Evolutionary conservation across 2,329 filamentous ascomycete genomes (phyloP).

Genomic region (Phialophora chinensis): DNA sequence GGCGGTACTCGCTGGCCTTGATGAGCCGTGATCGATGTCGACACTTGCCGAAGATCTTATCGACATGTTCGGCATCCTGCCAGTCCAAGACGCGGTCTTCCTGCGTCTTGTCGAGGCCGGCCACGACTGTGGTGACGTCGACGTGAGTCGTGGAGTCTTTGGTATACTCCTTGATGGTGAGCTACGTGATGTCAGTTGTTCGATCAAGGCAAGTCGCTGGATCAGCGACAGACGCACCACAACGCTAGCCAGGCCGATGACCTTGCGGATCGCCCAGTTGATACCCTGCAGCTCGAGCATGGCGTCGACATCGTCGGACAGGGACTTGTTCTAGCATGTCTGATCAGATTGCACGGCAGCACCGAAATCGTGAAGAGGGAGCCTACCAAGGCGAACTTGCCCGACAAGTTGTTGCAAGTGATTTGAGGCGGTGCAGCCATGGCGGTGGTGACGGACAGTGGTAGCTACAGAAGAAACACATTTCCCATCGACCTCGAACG

Average conservation of each 20-base stretch:
- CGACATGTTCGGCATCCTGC: slow-evolving; percentile 68
- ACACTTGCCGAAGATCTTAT: slow-evolving; percentile 80
- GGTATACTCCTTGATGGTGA: slow-evolving; percentile 51
- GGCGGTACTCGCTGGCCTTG: slow-evolving; percentile 48
- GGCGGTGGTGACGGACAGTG: slow-evolving; percentile 37
- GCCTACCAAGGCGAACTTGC: slow-evolving; percentile 72
- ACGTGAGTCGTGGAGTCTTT: slow-evolving; percentile 63
- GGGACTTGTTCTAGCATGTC: slow-evolving; percentile 69
- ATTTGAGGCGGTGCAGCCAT: slow-evolving; percentile 76
- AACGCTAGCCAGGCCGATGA: slow-evolving; percentile 71
- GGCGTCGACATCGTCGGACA: slow-evolving; percentile 72
- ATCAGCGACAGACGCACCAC: slow-evolving; percentile 47
- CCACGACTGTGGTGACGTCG: slow-evolving; percentile 73
- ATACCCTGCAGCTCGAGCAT: slow-evolving; percentile 71
- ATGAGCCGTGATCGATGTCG: slow-evolving; percentile 60
- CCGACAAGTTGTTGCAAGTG: slow-evolving; percentile 70
- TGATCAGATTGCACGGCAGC: not conserved
- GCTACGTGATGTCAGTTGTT: slow-evolving; percentile 13
- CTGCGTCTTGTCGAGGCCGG: slow-evolving; percentile 71
- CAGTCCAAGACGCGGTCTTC: slow-evolving; percentile 65
- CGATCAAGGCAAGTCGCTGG: slow-evolving; percentile 52
- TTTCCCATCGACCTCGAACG: not conserved
- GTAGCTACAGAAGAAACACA: not conserved
- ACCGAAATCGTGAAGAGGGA: not conserved
- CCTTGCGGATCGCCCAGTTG: slow-evolving; percentile 74